Percentiles rank a stretch among this genome's conserved stretches.
These are phyloP conservation scores for Neodidymelliopsis sp. DNA, from an alignment of 2,329 filamentous ascomycete genomes.

Conservation along the genomic window DNA sequence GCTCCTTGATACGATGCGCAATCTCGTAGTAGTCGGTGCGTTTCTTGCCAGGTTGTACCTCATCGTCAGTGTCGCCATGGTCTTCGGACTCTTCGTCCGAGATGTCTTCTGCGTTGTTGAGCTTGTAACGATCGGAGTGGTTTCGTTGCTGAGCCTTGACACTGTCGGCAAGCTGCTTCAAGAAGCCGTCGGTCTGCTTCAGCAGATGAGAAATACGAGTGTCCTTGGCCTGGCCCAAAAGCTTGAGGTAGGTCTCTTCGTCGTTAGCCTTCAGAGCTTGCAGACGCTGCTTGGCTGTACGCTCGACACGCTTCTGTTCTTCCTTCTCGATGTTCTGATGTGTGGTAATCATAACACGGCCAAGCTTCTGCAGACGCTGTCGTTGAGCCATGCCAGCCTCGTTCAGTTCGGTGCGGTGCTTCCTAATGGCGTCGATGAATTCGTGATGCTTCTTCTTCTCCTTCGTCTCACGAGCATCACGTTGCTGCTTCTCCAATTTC, in stretches of 20 bases:
- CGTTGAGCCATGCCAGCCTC: slow-evolving; percentile 72
- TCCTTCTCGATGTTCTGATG: slow-evolving; percentile 98
- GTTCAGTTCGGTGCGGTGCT: slow-evolving; percentile 80
- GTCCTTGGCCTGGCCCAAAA: slow-evolving; percentile 98
- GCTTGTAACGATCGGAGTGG: slow-evolving; percentile 79
- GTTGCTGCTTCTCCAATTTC: slow-evolving; percentile 98
- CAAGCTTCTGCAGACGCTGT: slow-evolving; percentile 82
- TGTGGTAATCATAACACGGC: slow-evolving; percentile 85
- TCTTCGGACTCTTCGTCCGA: slow-evolving; percentile 62
- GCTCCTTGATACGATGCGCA: slow-evolving; percentile 93
- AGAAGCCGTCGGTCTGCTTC: slow-evolving; percentile 95
- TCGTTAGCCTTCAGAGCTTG: slow-evolving; percentile 99
- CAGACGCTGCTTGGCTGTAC: slow-evolving; percentile 98
- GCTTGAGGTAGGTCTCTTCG: slow-evolving; percentile 97
- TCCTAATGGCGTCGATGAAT: slow-evolving; percentile 85
- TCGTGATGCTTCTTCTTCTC: slow-evolving; percentile 98
- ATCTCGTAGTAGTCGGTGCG: slow-evolving; percentile 99
- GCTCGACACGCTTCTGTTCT: slow-evolving; percentile 97
- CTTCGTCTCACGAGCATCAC: slow-evolving; percentile 91
- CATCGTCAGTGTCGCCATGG: slow-evolving; percentile 71
- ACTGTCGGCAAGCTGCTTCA: slow-evolving; percentile 92
- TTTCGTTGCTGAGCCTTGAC: slow-evolving; percentile 93
- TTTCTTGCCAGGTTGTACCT: slow-evolving; percentile 68
- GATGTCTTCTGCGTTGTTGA: slow-evolving; percentile 63
- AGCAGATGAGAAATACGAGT: slow-evolving; percentile 98